These are phyloP conservation scores for Wickerhamomyces ciferrii DNA, from an alignment of 805 yeast genomes.

Conservation along the genomic window DNA sequence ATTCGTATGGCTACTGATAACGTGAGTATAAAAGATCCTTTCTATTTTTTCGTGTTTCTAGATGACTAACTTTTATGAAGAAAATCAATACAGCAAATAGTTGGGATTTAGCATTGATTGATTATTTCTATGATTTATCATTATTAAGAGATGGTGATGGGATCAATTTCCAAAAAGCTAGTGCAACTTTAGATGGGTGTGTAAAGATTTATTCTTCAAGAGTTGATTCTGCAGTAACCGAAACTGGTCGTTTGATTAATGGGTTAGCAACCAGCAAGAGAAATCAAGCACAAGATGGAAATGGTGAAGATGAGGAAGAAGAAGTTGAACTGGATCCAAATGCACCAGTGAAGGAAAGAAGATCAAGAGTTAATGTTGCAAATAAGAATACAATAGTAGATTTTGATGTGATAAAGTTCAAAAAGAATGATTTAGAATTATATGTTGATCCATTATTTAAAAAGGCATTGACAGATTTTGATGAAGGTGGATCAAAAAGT, in stretches of 20 bases:
- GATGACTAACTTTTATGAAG: neutral
- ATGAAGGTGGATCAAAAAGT: constrained; percentile 73
- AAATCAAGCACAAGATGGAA: constrained; percentile 15
- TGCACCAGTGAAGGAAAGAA: constrained; percentile 18
- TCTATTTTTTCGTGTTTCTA: neutral
- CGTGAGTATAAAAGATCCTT: constrained; percentile 1
- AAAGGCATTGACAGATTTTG: constrained; percentile 65
- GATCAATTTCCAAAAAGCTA: constrained; percentile 85
- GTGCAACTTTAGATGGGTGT: constrained; percentile 91
- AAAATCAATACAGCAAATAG: constrained; percentile 81
- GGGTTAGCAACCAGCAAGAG: constrained; percentile 53
- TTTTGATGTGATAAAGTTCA: constrained; percentile 43
- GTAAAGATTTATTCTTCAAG: constrained; percentile 88
- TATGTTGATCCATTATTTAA: constrained; percentile 66
- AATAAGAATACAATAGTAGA: constrained; percentile 39
- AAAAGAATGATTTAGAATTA: constrained; percentile 53
- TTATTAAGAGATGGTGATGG: constrained; percentile 71
- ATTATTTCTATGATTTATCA: constrained; percentile 81
- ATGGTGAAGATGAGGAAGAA: constrained; percentile 19
- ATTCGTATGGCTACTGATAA: constrained; percentile 25
- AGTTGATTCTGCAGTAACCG: constrained; percentile 90
- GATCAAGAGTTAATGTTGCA: constrained; percentile 17
- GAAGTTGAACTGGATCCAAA: constrained; percentile 23
- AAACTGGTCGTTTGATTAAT: constrained; percentile 77
- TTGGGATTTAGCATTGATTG: constrained; percentile 89